Conservation (phyloP, 2,329 filamentous ascomycete species). For the Fusarium sarcochroum region DNA sequence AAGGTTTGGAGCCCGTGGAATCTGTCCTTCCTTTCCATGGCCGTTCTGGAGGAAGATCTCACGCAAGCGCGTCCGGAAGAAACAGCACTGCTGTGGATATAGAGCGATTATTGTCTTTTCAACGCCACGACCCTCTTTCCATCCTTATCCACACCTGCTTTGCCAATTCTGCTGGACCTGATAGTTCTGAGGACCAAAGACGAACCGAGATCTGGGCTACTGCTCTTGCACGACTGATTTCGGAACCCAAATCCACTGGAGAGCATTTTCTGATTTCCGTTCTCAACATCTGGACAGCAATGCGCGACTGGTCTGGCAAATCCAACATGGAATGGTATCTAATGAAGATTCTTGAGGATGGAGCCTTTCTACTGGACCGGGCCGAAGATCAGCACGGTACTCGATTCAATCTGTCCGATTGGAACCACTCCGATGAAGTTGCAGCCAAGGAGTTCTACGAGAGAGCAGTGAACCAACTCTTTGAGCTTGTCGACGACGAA, state of each 20-base stretch:
- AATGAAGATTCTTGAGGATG: conserved; percentile 94
- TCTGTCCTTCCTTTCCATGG: conserved; percentile 82
- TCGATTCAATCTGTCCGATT: conserved; percentile 78
- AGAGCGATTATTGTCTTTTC: conserved; percentile 88
- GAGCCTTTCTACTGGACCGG: conserved; percentile 89
- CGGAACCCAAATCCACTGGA: conserved; percentile 79
- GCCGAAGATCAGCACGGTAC: conserved; percentile 83
- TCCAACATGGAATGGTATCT: conserved; percentile 93
- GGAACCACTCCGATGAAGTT: conserved; percentile 83
- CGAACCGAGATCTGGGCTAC: conserved; percentile 91
- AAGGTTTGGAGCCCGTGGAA: conserved; percentile 84
- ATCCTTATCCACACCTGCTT: conserved; percentile 90
- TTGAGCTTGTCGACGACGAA: conserved; percentile 88
- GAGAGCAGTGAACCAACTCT: conserved; percentile 82
- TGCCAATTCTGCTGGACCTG: conserved; percentile 85
- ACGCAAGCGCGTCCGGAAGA: conserved; percentile 61
- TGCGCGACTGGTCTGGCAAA: conserved; percentile 91
- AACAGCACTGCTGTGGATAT: conserved; percentile 72
- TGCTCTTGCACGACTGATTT: conserved; percentile 85
- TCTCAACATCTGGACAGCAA: conserved; percentile 87
- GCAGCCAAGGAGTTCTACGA: conserved; percentile 92
- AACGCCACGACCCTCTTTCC: conserved; percentile 88
- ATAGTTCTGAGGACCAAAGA: conserved; percentile 84
- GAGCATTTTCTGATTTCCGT: conserved; percentile 87
- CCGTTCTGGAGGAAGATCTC: conserved; percentile 62